These are phyloP conservation scores for Sesbania bispinosa DNA, from an alignment of 306 rosid species.

Conservation along the genomic window DNA sequence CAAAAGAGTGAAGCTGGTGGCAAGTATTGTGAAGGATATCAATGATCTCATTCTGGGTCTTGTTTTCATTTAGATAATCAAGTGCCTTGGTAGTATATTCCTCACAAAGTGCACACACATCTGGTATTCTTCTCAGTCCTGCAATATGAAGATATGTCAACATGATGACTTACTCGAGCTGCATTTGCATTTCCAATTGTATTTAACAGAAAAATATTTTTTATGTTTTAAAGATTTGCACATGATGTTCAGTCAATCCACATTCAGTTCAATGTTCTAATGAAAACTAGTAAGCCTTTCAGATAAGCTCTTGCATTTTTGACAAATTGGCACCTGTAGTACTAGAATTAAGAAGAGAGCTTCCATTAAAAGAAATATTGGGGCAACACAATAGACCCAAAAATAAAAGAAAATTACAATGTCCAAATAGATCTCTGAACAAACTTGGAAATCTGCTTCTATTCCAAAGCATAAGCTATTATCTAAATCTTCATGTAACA, in stretches of 20 bases:
- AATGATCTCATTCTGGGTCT: constrained; percentile 67
- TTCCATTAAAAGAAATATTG: not conserved
- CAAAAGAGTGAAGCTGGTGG: constrained; percentile 36
- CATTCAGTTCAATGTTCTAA: not conserved
- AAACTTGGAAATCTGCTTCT: not conserved
- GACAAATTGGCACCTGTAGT: not conserved
- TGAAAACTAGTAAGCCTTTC: not conserved
- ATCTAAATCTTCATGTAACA: too few species aligned
- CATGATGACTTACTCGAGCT: not conserved
- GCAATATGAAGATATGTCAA: constrained; percentile 24
- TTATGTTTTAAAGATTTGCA: not conserved
- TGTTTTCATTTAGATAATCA: constrained; percentile 57
- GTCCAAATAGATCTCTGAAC: not conserved
- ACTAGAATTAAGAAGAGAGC: not conserved
- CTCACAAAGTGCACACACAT: constrained; percentile 71
- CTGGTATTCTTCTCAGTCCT: constrained; percentile 37
- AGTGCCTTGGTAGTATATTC: constrained; percentile 65
- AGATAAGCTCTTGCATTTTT: not conserved
- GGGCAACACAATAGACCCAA: not conserved
- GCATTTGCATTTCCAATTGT: not conserved
- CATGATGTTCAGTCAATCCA: not conserved
- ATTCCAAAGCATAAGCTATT: not conserved
- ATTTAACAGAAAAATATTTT: not conserved
- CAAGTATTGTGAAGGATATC: constrained; percentile 51
- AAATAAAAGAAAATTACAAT: too few species aligned